A percentile compares a stretch with the other conserved stretches of the same genome.
phyloP scores from a whole-genome alignment of 306 rosid species.

The Cyamopsis tetragonoloba region DNA sequence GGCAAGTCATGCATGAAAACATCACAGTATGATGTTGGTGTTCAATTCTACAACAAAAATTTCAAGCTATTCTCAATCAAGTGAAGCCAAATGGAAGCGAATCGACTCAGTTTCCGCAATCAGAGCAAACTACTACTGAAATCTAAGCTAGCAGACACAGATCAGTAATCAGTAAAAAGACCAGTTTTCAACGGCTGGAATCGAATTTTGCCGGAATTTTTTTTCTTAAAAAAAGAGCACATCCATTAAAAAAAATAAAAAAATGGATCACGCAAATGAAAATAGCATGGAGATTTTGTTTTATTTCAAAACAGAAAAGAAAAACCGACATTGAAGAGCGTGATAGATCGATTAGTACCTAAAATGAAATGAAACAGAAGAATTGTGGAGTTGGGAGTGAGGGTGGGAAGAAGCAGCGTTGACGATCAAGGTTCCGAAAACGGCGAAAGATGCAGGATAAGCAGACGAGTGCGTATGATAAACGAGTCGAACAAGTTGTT shows the following conservation, averaged over 20 bases:
- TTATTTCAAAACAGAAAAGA: background rate
- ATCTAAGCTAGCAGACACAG: slow-evolving; percentile 20
- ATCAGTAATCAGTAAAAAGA: slow-evolving; percentile 30
- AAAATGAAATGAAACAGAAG: slow-evolving; percentile 19
- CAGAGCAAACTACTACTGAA: slow-evolving; percentile 11
- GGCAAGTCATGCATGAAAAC: slow-evolving; percentile 9
- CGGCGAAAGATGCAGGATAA: slow-evolving; percentile 41
- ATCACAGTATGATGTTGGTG: background rate
- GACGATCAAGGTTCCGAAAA: slow-evolving; percentile 38
- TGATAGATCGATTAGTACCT: slow-evolving; percentile 37
- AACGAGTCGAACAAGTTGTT: slow-evolving; percentile 16
- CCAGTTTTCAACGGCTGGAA: background rate
- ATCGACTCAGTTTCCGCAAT: slow-evolving; percentile 27
- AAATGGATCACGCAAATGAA: background rate
- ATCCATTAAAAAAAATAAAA: background rate
- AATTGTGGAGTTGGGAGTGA: slow-evolving; percentile 2
- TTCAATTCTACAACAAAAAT: background rate
- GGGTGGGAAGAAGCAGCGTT: background rate
- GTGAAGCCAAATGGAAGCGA: slow-evolving; percentile 16
- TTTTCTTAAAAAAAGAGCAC: background rate
- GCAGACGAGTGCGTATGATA: slow-evolving; percentile 49
- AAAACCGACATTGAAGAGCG: background rate
- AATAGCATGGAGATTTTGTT: background rate
- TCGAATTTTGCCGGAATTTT: background rate
- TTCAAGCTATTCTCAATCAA: slow-evolving; percentile 7